Evolutionary conservation across 139 green algal genomes (phyloP).

Genomic region (Astrephomene gubernaculifera): DNA sequence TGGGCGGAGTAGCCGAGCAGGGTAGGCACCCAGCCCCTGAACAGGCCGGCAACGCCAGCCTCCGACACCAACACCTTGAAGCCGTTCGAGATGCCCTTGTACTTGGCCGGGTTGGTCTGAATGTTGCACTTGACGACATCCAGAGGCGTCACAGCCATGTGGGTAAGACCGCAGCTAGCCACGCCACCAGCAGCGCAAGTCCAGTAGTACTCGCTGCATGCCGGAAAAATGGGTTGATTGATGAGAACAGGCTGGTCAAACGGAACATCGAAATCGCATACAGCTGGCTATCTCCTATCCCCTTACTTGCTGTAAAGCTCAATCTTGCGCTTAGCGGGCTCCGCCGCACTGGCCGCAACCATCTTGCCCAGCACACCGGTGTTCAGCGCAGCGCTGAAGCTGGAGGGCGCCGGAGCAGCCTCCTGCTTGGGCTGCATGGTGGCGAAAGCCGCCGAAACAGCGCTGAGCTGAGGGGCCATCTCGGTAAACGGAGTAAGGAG

Average conservation of each 20-base stretch:
- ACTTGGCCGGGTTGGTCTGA: constrained; percentile 61
- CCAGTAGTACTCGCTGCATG: constrained; percentile 43
- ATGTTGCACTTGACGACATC: constrained; percentile 98
- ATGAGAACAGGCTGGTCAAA: background rate
- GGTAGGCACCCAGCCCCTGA: constrained; percentile 88
- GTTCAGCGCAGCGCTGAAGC: constrained; percentile 10
- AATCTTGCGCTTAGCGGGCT: constrained; percentile 60
- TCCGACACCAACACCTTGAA: constrained; percentile 80
- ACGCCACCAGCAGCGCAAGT: constrained; percentile 51
- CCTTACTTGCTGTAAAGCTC: constrained; percentile 67
- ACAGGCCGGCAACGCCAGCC: constrained; percentile 75
- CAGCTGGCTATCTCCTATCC: background rate
- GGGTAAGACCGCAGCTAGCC: constrained; percentile 71
- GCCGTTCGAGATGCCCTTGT: constrained; percentile 74
- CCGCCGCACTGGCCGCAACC: constrained; percentile 59
- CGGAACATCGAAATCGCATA: background rate
- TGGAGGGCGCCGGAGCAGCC: background rate
- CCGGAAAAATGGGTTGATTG: background rate
- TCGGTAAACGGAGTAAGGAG: background rate
- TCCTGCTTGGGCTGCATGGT: constrained; percentile 45
- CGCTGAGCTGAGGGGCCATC: constrained; percentile 14
- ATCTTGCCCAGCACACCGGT: constrained; percentile 40
- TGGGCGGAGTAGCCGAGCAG: constrained; percentile 89
- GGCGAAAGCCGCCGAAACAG: constrained; percentile 25
- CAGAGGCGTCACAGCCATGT: constrained; percentile 86